Conservation (phyloP, 2,329 filamentous ascomycete genomes). For the Botrytis hyacinthi region DNA sequence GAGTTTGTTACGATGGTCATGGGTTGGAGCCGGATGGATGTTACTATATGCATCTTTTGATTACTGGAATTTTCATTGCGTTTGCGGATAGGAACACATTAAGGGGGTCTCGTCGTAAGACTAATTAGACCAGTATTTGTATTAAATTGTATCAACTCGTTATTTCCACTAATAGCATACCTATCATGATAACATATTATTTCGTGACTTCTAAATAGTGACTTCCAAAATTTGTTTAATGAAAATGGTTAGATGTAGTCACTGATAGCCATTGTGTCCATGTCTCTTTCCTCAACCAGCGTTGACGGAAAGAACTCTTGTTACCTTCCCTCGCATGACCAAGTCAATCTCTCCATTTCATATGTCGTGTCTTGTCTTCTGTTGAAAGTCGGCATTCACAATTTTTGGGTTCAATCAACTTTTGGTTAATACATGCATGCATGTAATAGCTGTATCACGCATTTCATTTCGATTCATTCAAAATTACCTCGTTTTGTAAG, state of each 20-base stretch:
- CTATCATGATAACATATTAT: no score
- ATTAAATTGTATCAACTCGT: slow-evolving; percentile 22
- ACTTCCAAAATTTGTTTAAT: not conserved
- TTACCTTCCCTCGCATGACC: not conserved
- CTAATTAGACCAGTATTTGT: slow-evolving; percentile 29
- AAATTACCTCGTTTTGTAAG: slow-evolving; percentile 29
- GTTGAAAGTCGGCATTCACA: slow-evolving; percentile 16
- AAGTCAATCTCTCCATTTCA: slow-evolving; percentile 43
- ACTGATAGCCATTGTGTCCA: not conserved
- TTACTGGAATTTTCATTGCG: slow-evolving; percentile 35
- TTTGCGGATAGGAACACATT: slow-evolving; percentile 20
- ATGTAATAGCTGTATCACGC: slow-evolving; percentile 34
- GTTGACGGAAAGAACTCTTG: slow-evolving; percentile 2
- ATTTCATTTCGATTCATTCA: slow-evolving; percentile 34
- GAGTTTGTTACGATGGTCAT: slow-evolving; percentile 34
- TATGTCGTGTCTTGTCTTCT: slow-evolving; percentile 22
- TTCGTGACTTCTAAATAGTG: not conserved
- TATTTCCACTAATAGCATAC: slow-evolving; percentile 2
- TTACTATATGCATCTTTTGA: slow-evolving; percentile 35
- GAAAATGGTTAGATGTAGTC: not conserved
- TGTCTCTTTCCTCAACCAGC: slow-evolving; percentile 19
- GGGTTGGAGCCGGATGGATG: slow-evolving; percentile 34
- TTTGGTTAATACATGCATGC: slow-evolving; percentile 37
- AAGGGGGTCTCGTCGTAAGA: slow-evolving; percentile 25
- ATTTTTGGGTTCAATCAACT: slow-evolving; percentile 27